Base-by-base conservation (phyloP, 352 stramenopile species). In the Phytophthora meadii region DNA sequence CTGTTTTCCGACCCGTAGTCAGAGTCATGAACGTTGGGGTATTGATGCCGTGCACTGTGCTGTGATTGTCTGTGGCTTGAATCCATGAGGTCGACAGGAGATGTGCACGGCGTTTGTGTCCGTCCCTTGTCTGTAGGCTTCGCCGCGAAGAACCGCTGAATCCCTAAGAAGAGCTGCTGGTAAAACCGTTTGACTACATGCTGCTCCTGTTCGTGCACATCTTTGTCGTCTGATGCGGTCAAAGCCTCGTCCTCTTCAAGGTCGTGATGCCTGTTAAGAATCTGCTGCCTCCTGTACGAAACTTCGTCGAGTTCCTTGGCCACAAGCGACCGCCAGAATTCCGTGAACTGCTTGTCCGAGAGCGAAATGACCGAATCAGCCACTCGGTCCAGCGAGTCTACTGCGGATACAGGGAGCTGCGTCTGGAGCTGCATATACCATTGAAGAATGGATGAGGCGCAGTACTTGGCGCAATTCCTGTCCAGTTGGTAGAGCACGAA, bases 61-160 rank as follows among this genome's bases (percentile, higher is more conserved):
- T 61, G 56, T 12, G 63, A 40, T 15, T 63, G 53, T 54, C 53
- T 68, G 36, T 74, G 63, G 22, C 72, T 79, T 9, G 72, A 48
- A 46, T 78, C 73, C 41, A 62, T 70, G 17, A 72, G 55, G 36
- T 79, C 65, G 1, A 79, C 78, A 9, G 82, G 84, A 9, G 84
- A 93, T 25, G 82, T 91, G 30, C 82, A 87, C n/a, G 84, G 84
- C 15, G 84, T 93, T 61, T 90, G 79, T 11, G 74, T 87, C 4
- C 65, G 66, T n/a, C 70, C 47, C 36, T 66, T 68, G 8, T 68
- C 70, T 8, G 51, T 52, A 17, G 60, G 25, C 6, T 69, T 54
- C 36, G 24, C 44, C 24, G 58, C 67, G 70, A 88, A 86, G 19
- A 91, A 74, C 1, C 79, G 51, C 53, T 84, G 74, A 34, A 91